These are phyloP conservation scores for Bryoerythrophyllum caledonicum DNA, from an alignment of 225 moss, liverwort and hornwort species.

Conservation along the genomic window DNA sequence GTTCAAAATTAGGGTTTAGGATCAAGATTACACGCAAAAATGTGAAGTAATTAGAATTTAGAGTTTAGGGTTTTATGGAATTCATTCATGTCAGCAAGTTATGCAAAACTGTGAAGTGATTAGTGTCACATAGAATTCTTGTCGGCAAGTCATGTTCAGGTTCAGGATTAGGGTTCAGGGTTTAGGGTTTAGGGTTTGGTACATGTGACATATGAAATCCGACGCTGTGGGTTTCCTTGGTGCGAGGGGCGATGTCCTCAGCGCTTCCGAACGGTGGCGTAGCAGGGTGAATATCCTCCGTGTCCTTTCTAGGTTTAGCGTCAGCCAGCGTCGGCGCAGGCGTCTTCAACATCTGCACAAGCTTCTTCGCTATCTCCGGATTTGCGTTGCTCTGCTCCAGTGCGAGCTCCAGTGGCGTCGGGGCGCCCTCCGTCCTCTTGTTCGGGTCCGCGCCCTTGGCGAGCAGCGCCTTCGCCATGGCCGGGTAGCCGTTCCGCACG, in stretches of 20 bases:
- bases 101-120: no score
- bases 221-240: slow-evolving; percentile 38
- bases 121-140: no score
- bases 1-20: no score
- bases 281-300: slow-evolving; percentile 33
- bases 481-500: slow-evolving; percentile 27
- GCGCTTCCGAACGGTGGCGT: slow-evolving; percentile 38
- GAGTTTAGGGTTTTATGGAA: no score
- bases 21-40: no score
- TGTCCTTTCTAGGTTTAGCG: neutral
- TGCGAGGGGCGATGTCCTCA: slow-evolving; percentile 22
- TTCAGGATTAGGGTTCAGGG: no score
- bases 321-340: neutral
- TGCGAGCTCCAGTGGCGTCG: slow-evolving; percentile 52
- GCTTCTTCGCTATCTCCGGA: slow-evolving; percentile 2
- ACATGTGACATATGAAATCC: slow-evolving; percentile 28
- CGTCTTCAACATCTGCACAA: slow-evolving; percentile 38
- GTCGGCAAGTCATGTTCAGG: no score
- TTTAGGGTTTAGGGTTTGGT: no score
- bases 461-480: slow-evolving; percentile 42
- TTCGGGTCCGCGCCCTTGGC: slow-evolving; percentile 39
- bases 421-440: slow-evolving; percentile 29
- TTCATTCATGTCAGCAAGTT: no score
- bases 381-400: slow-evolving; percentile 43
- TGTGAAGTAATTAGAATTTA: no score